These are phyloP conservation scores for Trichoderma brevicompactum DNA, from an alignment of 2,329 filamentous ascomycete genomes.

Conservation along the genomic window DNA sequence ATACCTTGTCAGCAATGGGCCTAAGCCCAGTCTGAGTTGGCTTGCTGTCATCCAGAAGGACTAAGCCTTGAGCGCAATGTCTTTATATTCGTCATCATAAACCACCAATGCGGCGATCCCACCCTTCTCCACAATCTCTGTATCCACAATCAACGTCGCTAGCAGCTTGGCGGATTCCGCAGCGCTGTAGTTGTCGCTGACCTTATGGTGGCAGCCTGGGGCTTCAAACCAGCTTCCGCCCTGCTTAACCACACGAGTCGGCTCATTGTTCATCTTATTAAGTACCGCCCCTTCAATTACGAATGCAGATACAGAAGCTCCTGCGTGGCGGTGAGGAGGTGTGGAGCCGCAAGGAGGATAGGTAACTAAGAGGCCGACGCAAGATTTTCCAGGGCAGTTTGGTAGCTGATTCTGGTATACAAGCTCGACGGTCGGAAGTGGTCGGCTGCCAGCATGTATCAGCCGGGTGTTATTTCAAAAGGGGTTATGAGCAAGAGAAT, in stretches of 20 bases:
- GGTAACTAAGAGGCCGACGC: constrained; percentile 32
- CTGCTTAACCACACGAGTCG: constrained; percentile 29
- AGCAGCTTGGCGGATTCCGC: constrained; percentile 21
- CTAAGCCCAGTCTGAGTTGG: not conserved
- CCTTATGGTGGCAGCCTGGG: constrained; percentile 33
- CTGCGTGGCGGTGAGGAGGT: constrained; percentile 33
- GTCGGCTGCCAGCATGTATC: constrained; percentile 13
- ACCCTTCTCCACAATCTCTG: constrained; percentile 30
- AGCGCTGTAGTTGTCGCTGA: constrained; percentile 31
- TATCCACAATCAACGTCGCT: constrained; percentile 31
- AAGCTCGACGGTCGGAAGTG: constrained; percentile 26
- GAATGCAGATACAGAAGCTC: constrained; percentile 31
- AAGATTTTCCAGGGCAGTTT: constrained; percentile 32
- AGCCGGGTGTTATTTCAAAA: not conserved
- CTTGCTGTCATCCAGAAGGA: not conserved
- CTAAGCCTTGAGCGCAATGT: not conserved
- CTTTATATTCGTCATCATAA: constrained; percentile 30
- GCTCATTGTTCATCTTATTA: constrained; percentile 34
- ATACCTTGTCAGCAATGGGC: not conserved
- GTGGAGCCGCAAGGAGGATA: constrained; percentile 31
- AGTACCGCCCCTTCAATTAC: constrained; percentile 31
- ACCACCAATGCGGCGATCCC: constrained; percentile 28
- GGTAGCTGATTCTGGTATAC: constrained; percentile 32
- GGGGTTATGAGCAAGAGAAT: not conserved
- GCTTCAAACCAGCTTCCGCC: constrained; percentile 34